Percentiles rank a stretch among this genome's conserved stretches.
These are phyloP conservation scores for Starmera quercuum DNA, from an alignment of 805 yeast species.

Conservation along the genomic window DNA sequence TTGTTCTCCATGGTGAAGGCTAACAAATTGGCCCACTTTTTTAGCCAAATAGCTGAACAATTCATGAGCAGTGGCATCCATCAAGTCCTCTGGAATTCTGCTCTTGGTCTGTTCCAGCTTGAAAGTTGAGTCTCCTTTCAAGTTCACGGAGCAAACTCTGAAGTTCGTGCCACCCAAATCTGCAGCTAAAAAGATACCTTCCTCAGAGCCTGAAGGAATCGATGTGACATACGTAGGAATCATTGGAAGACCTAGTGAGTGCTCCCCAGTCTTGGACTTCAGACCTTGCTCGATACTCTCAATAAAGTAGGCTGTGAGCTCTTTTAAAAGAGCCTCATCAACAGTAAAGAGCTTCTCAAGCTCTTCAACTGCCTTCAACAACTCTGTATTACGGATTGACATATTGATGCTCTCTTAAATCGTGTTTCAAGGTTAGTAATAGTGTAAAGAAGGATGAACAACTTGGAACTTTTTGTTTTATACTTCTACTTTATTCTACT, in stretches of 20 bases:
- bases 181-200: constrained; percentile 79
- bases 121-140: constrained; percentile 76
- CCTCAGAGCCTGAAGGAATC: constrained; percentile 80
- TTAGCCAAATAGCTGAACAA: constrained; percentile 71
- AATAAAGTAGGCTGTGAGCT: constrained; percentile 41
- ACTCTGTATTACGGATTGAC: background rate
- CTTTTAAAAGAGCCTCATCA: constrained; percentile 8
- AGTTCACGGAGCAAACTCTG: constrained; percentile 81
- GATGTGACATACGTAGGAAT: constrained; percentile 86
- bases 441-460: background rate
- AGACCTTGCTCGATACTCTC: constrained; percentile 58
- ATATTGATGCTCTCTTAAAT: too few relatives aligned
- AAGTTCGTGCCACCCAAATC: constrained; percentile 96
- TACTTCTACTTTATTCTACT: background rate
- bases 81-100: constrained; percentile 70
- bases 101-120: constrained; percentile 66
- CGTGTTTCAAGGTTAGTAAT: background rate
- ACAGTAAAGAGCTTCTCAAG: constrained; percentile 16
- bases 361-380: constrained; percentile 7
- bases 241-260: constrained; percentile 64
- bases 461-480: background rate
- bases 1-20: constrained; percentile 52
- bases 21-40: constrained; percentile 58
- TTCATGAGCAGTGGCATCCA: constrained; percentile 59
- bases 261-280: constrained; percentile 29